Evolutionary conservation across 2,329 filamentous ascomycete genomes (phyloP).

Genomic region (Colletotrichum sp.): DNA sequence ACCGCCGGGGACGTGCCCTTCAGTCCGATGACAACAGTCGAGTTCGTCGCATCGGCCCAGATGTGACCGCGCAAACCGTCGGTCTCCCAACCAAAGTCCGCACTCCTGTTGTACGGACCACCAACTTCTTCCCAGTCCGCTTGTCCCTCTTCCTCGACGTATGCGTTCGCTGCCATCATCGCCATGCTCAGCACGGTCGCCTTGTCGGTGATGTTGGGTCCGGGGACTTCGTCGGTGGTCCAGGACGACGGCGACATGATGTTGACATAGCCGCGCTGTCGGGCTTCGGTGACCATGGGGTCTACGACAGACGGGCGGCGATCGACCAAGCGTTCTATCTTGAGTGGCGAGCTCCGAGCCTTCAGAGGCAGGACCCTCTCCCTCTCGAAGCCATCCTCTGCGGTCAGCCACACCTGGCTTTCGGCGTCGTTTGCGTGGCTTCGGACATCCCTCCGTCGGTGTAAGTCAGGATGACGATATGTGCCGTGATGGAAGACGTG

Average conservation of each 20-base stretch:
- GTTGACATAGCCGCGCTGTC: conserved; percentile 70
- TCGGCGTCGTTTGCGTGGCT: conserved; percentile 54
- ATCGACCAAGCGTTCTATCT: conserved; percentile 83
- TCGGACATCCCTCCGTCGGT: conserved; percentile 75
- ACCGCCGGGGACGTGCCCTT: conserved; percentile 92
- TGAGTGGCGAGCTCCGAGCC: conserved; percentile 67
- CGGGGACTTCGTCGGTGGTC: conserved; percentile 79
- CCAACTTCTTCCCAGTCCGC: conserved; percentile 86
- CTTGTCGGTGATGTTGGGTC: conserved; percentile 85
- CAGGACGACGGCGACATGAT: conserved; percentile 77
- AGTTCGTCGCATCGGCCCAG: conserved; percentile 85
- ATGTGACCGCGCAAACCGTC: conserved; percentile 93
- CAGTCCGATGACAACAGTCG: conserved; percentile 87
- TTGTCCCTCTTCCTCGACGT: conserved; percentile 73
- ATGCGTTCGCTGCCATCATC: conserved; percentile 88
- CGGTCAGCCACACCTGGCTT: conserved; percentile 62
- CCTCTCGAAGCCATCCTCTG: conserved; percentile 61
- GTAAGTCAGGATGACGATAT: conserved; percentile 76
- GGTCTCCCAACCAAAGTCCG: conserved; percentile 89
- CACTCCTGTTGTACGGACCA: conserved; percentile 80
- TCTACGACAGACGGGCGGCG: conserved; percentile 79
- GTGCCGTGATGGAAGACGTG: conserved; percentile 95
- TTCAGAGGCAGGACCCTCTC: conserved; percentile 58
- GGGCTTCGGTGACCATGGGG: conserved; percentile 75
- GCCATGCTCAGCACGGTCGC: conserved; percentile 84